phyloP scores from a whole-genome alignment of 2,329 filamentous ascomycete species.

The Raffaelea albimanens region DNA sequence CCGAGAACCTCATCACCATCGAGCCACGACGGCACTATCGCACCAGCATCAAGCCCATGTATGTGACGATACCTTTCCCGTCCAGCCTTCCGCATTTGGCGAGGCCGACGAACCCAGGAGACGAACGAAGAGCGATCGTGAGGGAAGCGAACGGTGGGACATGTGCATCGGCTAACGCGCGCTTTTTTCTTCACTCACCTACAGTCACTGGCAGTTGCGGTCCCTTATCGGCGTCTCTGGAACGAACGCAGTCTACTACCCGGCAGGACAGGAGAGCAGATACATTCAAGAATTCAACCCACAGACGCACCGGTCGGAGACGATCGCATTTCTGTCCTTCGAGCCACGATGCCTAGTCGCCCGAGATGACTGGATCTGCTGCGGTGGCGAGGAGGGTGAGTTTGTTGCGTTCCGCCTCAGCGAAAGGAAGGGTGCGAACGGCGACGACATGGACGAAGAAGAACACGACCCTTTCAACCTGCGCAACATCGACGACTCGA shows the following conservation, averaged over 20 bases:
- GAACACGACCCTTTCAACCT: constrained; percentile 11
- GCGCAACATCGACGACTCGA: neutral
- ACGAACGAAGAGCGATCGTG: neutral
- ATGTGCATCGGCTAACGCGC: neutral
- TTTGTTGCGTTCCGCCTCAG: constrained; percentile 69
- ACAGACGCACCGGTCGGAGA: constrained; percentile 60
- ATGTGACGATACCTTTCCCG: too few relatives aligned
- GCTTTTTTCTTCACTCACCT: neutral
- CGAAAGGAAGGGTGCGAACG: constrained; percentile 17
- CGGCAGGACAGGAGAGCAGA: constrained; percentile 58
- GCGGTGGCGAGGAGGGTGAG: constrained; percentile 80
- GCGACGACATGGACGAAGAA: constrained; percentile 10
- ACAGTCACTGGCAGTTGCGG: constrained; percentile 77
- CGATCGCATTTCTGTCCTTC: constrained; percentile 61
- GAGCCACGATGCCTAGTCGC: constrained; percentile 81
- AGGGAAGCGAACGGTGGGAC: neutral
- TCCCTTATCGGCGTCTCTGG: constrained; percentile 80
- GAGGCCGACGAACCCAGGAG: neutral
- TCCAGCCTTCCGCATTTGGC: too few relatives aligned
- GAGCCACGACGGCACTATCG: constrained; percentile 58
- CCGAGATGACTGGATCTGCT: constrained; percentile 78
- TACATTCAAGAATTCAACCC: constrained; percentile 61
- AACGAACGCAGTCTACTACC: constrained; percentile 74
- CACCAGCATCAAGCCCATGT: constrained; percentile 57
- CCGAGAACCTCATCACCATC: constrained; percentile 53